A percentile compares a stretch with the other conserved stretches of the same genome.
phyloP scores from a whole-genome alignment of 2,329 filamentous ascomycete species.

The Blastomyces parvus region DNA sequence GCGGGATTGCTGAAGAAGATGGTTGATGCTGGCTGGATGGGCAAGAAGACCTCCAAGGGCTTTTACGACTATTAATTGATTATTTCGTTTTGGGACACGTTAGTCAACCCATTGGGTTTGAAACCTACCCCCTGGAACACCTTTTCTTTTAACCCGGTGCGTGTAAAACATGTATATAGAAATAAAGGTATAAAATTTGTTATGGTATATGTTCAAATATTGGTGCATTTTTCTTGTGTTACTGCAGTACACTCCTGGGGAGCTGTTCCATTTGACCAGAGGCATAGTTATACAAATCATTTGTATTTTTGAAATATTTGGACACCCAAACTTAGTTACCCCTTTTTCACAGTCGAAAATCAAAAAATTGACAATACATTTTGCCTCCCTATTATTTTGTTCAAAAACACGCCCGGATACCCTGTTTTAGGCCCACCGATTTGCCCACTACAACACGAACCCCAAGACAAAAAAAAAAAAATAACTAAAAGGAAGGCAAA shows the following conservation, averaged over 20 bases:
- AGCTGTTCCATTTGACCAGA: neutral
- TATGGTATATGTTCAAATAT: neutral
- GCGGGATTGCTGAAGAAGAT: slow-evolving; percentile 82
- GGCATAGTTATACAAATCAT: too few relatives aligned
- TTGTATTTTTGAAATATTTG: neutral
- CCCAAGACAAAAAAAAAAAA: neutral
- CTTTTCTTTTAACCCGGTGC: neutral
- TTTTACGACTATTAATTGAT: slow-evolving; percentile 56
- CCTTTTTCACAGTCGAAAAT: neutral
- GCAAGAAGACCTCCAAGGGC: slow-evolving; percentile 94
- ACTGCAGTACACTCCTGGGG: neutral
- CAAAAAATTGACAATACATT: neutral
- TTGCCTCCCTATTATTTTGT: neutral
- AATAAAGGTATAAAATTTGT: neutral
- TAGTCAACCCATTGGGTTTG: too few relatives aligned
- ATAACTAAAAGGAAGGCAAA: neutral
- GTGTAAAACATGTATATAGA: neutral
- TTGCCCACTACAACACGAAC: neutral
- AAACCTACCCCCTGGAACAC: neutral
- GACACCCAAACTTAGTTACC: neutral
- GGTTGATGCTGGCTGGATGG: slow-evolving; percentile 95
- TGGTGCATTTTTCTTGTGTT: neutral
- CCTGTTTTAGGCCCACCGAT: neutral
- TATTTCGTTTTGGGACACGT: neutral
- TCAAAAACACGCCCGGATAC: neutral